Base-by-base conservation (phyloP, 768 basidiomycete genomes). In the Boletus fagicola region DNA sequence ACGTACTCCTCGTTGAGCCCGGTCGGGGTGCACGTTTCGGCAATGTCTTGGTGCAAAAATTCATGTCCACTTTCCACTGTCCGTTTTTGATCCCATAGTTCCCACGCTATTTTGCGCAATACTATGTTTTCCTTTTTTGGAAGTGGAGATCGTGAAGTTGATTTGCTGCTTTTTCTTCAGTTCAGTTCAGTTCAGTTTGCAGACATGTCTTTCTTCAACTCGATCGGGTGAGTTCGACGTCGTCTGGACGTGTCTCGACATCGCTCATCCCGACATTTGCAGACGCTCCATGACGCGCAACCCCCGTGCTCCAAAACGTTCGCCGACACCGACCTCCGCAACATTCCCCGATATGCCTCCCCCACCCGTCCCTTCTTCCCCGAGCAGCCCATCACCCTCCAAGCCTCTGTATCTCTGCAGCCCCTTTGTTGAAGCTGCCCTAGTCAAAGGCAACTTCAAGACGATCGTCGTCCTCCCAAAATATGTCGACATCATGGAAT, bases 401-500 rank as follows among this genome's bases (percentile, higher is more conserved):
- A 92, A 90, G 62, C 88, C 91, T 1, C 76, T 98, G 18, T 97
- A 96, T 69, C 81, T 98, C 12, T 96, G 90, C 72, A 90, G 90
- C 53, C 95, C 95, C 4, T 98, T 98, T 72, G 92, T 90, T 54
- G 94, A 96, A 65, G 89, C 94, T 2, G 93, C 96, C 0, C 81
- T 98, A 44, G 95, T 98, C 57, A 98, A 96, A 72, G 96, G 96
- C 24, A 97, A 94, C 74, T 98, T 97, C 79, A 98, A 96, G 78
- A 97, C 94, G 4, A 98, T 98, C 66, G 94, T 98, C 56, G 90
- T 94, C 75, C 81, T 94, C 53, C 96, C 96, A 8, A 97, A 96
- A 72, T 97, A 95, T 65, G 88, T 92, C 30, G 93, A 96, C 69
- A 87, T 92, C 56, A 95, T 93, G 82, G 94, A 97, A 70, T 97